phyloP scores from a whole-genome alignment of 2,329 filamentous ascomycete species.

The Colletotrichum brevisporum region DNA sequence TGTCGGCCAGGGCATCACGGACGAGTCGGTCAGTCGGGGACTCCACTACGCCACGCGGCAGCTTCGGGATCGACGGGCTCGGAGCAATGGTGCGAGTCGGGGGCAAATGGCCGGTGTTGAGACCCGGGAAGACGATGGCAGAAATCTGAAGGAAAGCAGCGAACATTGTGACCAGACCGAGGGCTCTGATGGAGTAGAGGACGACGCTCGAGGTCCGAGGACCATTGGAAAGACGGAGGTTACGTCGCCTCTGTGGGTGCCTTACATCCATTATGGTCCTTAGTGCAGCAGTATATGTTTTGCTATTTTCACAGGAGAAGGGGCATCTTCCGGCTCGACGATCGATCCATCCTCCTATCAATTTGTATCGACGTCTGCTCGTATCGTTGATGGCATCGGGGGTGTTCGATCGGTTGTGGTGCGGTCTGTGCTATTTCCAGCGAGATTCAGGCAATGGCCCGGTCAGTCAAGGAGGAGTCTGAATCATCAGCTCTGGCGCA shows the following conservation, averaged over 20 bases:
- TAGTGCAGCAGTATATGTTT: neutral
- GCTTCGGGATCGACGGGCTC: slow-evolving; percentile 5
- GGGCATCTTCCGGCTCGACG: no score
- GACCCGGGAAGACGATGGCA: neutral
- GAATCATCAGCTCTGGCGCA: no score
- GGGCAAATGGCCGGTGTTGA: neutral
- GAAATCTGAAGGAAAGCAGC: neutral
- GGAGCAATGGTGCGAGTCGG: neutral
- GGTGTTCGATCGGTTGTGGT: no score
- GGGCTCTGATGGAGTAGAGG: no score
- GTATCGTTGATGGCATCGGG: no score
- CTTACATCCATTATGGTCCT: neutral
- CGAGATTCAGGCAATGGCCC: no score
- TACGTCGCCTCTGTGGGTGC: neutral
- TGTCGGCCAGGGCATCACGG: slow-evolving; percentile 4
- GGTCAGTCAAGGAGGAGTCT: no score
- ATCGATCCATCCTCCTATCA: no score
- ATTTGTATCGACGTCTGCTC: no score
- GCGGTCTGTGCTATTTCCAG: no score
- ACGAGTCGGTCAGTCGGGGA: slow-evolving; percentile 25
- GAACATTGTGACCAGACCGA: rapidly evolving
- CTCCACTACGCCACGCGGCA: slow-evolving; percentile 22
- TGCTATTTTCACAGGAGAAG: no score
- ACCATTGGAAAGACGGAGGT: neutral
- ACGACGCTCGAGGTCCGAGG: neutral